These are phyloP conservation scores for Papiliotrema flavescens DNA, from an alignment of 1,284 basidiomycete genomes.

Conservation along the genomic window DNA sequence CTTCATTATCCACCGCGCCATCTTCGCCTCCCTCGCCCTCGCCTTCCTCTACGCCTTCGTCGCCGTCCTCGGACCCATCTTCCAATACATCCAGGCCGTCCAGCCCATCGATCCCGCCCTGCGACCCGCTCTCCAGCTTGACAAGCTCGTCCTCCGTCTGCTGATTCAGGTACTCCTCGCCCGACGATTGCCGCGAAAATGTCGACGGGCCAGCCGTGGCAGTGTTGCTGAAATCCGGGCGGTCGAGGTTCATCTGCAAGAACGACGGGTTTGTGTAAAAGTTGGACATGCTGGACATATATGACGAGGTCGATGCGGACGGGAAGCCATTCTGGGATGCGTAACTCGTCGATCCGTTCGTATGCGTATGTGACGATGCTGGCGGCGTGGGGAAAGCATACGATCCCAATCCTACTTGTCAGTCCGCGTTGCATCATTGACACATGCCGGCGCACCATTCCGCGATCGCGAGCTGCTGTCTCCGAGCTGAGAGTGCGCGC, in stretches of 20 bases:
- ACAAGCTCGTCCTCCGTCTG: conserved; percentile 14
- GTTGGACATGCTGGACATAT: not conserved
- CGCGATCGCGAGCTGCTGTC: no score
- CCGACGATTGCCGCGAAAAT: not conserved
- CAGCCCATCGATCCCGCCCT: not conserved
- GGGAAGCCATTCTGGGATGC: not conserved
- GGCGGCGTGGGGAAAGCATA: conserved; percentile 7
- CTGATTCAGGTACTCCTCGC: not conserved
- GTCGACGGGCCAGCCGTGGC: conserved; percentile 3
- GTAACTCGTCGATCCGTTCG: not conserved
- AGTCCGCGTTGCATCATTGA: not conserved
- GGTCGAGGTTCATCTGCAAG: not conserved
- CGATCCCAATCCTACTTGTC: not conserved
- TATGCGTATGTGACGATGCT: not conserved
- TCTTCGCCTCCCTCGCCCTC: conserved; percentile 22
- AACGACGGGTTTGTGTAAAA: not conserved
- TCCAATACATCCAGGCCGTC: not conserved
- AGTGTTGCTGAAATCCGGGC: not conserved
- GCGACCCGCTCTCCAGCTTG: conserved; percentile 16
- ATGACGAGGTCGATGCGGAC: not conserved
- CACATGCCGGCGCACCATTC: no score
- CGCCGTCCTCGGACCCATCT: conserved; percentile 1
- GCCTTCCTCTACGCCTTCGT: conserved; percentile 23
- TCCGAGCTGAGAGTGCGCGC: no score
- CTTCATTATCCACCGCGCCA: conserved; percentile 77